phyloP scores from a whole-genome alignment of 169 alveolate genomes.

The Plasmodium gaboni region DNA sequence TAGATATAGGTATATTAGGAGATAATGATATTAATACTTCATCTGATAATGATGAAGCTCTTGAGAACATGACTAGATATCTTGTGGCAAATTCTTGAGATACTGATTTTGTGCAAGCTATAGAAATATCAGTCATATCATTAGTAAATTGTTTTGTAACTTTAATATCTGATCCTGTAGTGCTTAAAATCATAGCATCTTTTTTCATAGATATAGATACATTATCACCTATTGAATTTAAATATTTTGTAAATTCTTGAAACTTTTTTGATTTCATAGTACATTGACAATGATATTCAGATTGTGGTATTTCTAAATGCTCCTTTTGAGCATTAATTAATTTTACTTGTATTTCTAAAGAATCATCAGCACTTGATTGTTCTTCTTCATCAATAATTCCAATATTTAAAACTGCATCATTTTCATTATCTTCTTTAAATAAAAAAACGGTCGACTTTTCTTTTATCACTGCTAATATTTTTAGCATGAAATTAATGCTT shows the following conservation, averaged over 20 bases:
- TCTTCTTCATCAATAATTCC: slow-evolving; percentile 74
- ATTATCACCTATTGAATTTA: slow-evolving; percentile 89
- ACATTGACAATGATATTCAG: slow-evolving; percentile 88
- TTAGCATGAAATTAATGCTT: slow-evolving; percentile 86
- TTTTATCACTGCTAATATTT: slow-evolving; percentile 83
- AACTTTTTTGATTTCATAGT: slow-evolving; percentile 87
- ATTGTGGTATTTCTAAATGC: slow-evolving; percentile 88
- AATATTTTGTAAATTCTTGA: slow-evolving; percentile 89
- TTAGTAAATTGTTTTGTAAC: slow-evolving; percentile 86
- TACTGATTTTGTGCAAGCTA: slow-evolving; percentile 84
- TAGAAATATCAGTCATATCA: slow-evolving; percentile 85
- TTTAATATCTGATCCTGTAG: slow-evolving; percentile 89
- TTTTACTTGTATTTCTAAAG: slow-evolving; percentile 86
- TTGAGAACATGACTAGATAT: slow-evolving; percentile 86
- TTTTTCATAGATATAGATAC: slow-evolving; percentile 88
- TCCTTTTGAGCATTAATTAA: slow-evolving; percentile 88
- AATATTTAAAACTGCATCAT: slow-evolving; percentile 78
- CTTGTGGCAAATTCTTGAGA: slow-evolving; percentile 90
- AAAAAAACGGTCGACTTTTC: slow-evolving; percentile 83
- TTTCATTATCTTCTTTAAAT: slow-evolving; percentile 81
- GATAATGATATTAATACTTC: slow-evolving; percentile 89
- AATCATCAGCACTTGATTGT: slow-evolving; percentile 80
- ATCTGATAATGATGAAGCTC: slow-evolving; percentile 89
- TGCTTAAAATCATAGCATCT: slow-evolving; percentile 85
- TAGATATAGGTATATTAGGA: slow-evolving; percentile 87